Conservation (phyloP, 495 filamentous ascomycete species). For the Saxispiralis lemnorum region DNA sequence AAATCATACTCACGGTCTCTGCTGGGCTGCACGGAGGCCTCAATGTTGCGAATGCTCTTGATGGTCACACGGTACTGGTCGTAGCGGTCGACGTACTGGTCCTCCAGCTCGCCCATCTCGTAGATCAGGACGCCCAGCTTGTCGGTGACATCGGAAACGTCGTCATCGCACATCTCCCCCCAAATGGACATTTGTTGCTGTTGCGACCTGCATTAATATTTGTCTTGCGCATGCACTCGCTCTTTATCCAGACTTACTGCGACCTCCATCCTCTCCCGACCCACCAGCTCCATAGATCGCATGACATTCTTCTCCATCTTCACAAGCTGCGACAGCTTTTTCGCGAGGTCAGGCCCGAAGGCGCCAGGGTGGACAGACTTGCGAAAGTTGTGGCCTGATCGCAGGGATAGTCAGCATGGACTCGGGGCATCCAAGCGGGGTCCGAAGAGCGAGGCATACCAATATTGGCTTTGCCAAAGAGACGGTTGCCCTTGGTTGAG, state of each 20-base stretch:
- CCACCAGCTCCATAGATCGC: constrained; percentile 91
- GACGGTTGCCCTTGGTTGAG: constrained; percentile 69
- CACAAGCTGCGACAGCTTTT: constrained; percentile 91
- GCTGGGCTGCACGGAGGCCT: constrained; percentile 93
- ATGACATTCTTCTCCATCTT: constrained; percentile 99
- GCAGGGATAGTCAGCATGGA: not conserved
- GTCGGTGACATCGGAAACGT: constrained; percentile 96
- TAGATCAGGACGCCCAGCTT: constrained; percentile 96
- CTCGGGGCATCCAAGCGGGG: not conserved
- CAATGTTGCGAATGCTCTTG: constrained; percentile 97
- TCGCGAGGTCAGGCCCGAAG: constrained; percentile 89
- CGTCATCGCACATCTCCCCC: constrained; percentile 91
- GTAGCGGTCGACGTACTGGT: constrained; percentile 94
- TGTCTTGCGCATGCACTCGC: constrained; percentile 2
- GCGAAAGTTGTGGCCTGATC: constrained; percentile 78
- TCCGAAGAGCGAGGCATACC: constrained; percentile 38
- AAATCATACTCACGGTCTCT: constrained; percentile 58
- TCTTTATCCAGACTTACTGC: constrained; percentile 42
- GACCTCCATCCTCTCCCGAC: constrained; percentile 91
- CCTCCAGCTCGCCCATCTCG: constrained; percentile 95
- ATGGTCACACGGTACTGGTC: constrained; percentile 98
- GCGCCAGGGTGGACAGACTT: constrained; percentile 67
- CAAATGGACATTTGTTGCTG: constrained; percentile 97
- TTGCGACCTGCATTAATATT: constrained; percentile 17
- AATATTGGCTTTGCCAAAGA: constrained; percentile 71